Percentiles rank a stretch among this genome's conserved stretches.
Conservation (phyloP, 2,329 filamentous ascomycete species). For the Arthroderma sp. region DNA sequence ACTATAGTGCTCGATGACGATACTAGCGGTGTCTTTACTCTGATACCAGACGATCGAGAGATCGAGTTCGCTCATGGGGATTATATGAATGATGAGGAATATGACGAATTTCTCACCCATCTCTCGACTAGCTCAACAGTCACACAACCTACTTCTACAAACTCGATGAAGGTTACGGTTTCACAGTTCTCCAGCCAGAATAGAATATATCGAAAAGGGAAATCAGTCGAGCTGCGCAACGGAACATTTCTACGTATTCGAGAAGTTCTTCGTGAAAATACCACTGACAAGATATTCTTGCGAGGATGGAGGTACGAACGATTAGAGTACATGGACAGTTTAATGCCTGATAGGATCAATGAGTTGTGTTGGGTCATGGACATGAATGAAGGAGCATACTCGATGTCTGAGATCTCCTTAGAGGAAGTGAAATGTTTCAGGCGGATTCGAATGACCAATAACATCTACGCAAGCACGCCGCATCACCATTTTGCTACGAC, state of each 20-base stretch:
- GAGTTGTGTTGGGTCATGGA: slow-evolving; percentile 33
- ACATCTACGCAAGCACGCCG: slow-evolving; percentile 26
- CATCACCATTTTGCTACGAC: slow-evolving; percentile 11
- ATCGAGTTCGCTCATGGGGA: slow-evolving; percentile 9
- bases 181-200: slow-evolving; percentile 9
- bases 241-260: slow-evolving; percentile 30
- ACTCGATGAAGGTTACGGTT: neutral
- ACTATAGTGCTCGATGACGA: neutral
- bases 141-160: neutral
- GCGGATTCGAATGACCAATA: slow-evolving; percentile 43
- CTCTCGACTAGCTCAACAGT: slow-evolving; percentile 3
- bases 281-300: slow-evolving; percentile 18
- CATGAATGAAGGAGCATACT: slow-evolving; percentile 8
- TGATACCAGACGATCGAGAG: too few relatives aligned
- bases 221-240: slow-evolving; percentile 26
- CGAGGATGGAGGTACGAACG: slow-evolving; percentile 26
- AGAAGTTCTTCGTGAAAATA: slow-evolving; percentile 19
- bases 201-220: slow-evolving; percentile 16
- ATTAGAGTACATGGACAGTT: slow-evolving; percentile 19
- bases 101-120: slow-evolving; percentile 10
- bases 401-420: slow-evolving; percentile 28
- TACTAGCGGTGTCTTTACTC: neutral
- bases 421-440: slow-evolving; percentile 29
- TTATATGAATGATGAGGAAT: slow-evolving; percentile 17
- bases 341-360: slow-evolving; percentile 27